phyloP scores from a whole-genome alignment of 371 early-diverging fungal species.

The Dichotomocladium elegans region DNA sequence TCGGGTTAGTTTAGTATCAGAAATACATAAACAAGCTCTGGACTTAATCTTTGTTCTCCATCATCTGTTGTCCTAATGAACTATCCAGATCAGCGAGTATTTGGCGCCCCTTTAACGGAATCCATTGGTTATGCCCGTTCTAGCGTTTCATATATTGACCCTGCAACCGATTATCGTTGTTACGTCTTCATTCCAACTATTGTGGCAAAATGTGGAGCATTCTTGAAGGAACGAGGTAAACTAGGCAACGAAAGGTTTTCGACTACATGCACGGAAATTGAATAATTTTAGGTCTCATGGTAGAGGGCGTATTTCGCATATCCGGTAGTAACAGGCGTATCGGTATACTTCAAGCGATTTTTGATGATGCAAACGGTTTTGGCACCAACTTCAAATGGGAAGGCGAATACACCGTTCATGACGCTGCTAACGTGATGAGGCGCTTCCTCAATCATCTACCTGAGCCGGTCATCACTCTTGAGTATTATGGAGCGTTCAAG shows the following conservation, averaged over 20 bases:
- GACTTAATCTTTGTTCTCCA: not conserved
- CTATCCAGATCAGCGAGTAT: constrained; percentile 34
- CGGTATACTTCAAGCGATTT: constrained; percentile 48
- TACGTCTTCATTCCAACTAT: constrained; percentile 51
- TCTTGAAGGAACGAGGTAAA: constrained; percentile 54
- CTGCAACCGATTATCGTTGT: constrained; percentile 15
- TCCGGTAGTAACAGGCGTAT: constrained; percentile 64
- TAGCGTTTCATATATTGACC: constrained; percentile 31
- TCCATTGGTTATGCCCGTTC: constrained; percentile 37
- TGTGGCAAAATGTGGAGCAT: constrained; percentile 54
- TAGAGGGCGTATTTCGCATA: constrained; percentile 61
- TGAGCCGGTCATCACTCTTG: constrained; percentile 53
- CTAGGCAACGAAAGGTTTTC: not conserved
- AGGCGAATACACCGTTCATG: constrained; percentile 54
- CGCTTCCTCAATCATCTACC: constrained; percentile 63
- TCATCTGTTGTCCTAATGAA: no score
- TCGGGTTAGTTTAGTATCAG: constrained; percentile 12
- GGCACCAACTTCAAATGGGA: constrained; percentile 52
- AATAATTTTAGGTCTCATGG: constrained; percentile 20
- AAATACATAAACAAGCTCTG: not conserved
- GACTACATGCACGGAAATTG: not conserved
- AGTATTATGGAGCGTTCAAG: constrained; percentile 51
- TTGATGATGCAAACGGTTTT: constrained; percentile 53
- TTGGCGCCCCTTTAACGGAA: constrained; percentile 31
- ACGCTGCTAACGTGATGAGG: constrained; percentile 63